Percentiles rank a stretch among this genome's conserved stretches.
These are phyloP conservation scores for Myxozyma nipponensis DNA, from an alignment of 805 yeast species.

Conservation along the genomic window DNA sequence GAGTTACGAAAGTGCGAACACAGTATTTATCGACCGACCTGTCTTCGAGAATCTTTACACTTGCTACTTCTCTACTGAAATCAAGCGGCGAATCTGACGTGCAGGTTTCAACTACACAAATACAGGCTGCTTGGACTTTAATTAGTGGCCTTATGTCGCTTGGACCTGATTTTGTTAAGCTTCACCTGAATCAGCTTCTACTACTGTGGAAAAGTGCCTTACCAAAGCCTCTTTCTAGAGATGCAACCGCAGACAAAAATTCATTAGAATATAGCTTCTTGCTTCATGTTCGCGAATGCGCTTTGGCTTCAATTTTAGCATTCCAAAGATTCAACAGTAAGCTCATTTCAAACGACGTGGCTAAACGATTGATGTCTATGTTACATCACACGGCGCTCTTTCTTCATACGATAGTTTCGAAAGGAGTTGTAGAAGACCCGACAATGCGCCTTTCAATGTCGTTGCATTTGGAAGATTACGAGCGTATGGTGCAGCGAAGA, in stretches of 20 bases:
- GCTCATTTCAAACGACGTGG: conserved; percentile 42
- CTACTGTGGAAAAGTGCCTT: conserved; percentile 60
- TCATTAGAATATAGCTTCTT: conserved; percentile 37
- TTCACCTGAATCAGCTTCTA: conserved; percentile 57
- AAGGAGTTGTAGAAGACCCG: conserved; percentile 34
- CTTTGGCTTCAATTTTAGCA: conserved; percentile 54
- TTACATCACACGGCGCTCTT: conserved; percentile 44
- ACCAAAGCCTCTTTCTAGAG: conserved; percentile 43
- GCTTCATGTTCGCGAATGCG: conserved; percentile 53
- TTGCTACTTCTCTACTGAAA: conserved; percentile 46
- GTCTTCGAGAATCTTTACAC: conserved; percentile 44
- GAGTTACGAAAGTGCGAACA: conserved; percentile 31
- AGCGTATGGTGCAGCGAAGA: conserved; percentile 43
- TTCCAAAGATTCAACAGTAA: conserved; percentile 43
- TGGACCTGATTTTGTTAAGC: conserved; percentile 50
- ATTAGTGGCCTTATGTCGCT: conserved; percentile 61
- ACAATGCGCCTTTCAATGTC: conserved; percentile 27
- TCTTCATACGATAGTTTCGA: conserved; percentile 32
- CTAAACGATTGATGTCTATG: conserved; percentile 47
- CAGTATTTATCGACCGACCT: conserved; percentile 45
- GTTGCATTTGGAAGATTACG: conserved; percentile 31
- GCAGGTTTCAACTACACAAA: conserved; percentile 38
- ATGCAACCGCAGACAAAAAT: conserved; percentile 28
- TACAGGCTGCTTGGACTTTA: conserved; percentile 57
- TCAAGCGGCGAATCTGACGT: conserved; percentile 31